A percentile compares a stretch with the other conserved stretches of the same genome.
phyloP scores from a whole-genome alignment of 2,329 filamentous ascomycete genomes.

The Teratosphaeria epicoccoides region DNA sequence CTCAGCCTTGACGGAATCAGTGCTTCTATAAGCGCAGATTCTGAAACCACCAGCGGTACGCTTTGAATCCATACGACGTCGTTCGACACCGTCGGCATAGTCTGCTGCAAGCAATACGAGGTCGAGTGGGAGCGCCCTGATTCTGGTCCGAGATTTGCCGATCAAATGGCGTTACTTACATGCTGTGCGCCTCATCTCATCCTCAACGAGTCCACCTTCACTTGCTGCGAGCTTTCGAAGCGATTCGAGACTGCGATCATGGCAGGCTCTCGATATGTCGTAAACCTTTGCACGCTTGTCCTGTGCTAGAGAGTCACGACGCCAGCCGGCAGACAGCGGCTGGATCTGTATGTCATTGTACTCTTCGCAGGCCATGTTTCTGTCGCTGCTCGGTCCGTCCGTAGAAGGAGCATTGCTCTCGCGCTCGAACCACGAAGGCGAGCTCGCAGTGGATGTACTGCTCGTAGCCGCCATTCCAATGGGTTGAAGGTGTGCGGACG shows the following conservation, averaged over 20 bases:
- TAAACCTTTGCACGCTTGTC: conserved; percentile 19
- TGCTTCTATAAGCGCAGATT: too few species aligned
- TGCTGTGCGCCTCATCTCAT: conserved; percentile 55
- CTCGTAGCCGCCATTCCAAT: neutral
- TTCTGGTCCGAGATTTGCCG: neutral
- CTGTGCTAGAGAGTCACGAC: conserved; percentile 11
- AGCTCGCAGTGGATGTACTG: too few species aligned
- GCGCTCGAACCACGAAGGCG: too few species aligned
- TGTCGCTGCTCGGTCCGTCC: neutral
- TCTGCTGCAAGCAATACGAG: neutral
- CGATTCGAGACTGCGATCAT: conserved; percentile 28
- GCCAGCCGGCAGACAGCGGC: conserved; percentile 14
- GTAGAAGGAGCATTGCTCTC: too few species aligned
- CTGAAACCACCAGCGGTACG: too few species aligned
- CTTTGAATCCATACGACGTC: too few species aligned
- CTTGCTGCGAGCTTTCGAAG: conserved; percentile 35
- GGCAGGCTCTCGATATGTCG: conserved; percentile 33
- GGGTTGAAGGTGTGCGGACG: neutral
- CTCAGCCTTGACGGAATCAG: too few species aligned
- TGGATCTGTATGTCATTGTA: conserved; percentile 1
- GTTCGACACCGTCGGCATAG: too few species aligned
- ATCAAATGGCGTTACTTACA: conserved; percentile 48
- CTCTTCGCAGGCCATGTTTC: neutral
- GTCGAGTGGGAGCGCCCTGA: neutral
- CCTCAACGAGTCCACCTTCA: conserved; percentile 36